These are phyloP conservation scores for Sinapis alba DNA, from an alignment of 441 rosid genomes.

Conservation along the genomic window DNA sequence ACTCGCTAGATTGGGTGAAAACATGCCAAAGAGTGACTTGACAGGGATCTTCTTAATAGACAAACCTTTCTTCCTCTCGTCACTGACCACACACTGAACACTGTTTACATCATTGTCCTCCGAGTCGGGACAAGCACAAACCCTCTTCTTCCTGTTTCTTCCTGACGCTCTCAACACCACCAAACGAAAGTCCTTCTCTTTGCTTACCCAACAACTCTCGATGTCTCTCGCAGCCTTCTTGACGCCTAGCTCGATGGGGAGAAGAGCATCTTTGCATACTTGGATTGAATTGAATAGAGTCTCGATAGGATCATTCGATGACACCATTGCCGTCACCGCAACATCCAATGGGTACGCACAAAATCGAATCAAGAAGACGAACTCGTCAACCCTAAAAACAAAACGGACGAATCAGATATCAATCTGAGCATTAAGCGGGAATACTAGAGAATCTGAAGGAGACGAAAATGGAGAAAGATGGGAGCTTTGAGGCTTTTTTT, in stretches of 20 bases:
- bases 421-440: background rate
- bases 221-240: slow-evolving; percentile 78
- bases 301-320: slow-evolving; percentile 72
- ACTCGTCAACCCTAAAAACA: slow-evolving; percentile 24
- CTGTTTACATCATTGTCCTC: slow-evolving; percentile 15
- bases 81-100: slow-evolving; percentile 43
- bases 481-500: slow-evolving; percentile 9
- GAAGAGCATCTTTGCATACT: slow-evolving; percentile 63
- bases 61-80: slow-evolving; percentile 65
- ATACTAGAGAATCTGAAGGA: background rate
- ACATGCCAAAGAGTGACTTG: slow-evolving; percentile 56
- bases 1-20: slow-evolving; percentile 50
- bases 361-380: slow-evolving; percentile 11
- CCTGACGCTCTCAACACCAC: slow-evolving; percentile 37
- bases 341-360: slow-evolving; percentile 27
- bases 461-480: slow-evolving; percentile 6
- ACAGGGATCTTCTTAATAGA: slow-evolving; percentile 69
- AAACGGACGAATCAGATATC: slow-evolving; percentile 17
- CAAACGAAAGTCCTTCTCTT: slow-evolving; percentile 39
- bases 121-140: slow-evolving; percentile 16
- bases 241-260: slow-evolving; percentile 74
- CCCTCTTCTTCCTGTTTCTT: slow-evolving; percentile 31
- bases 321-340: slow-evolving; percentile 56
- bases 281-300: slow-evolving; percentile 73
- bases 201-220: slow-evolving; percentile 67